Base-by-base conservation (phyloP, 768 basidiomycete species). In the Trametes gibbosa region DNA sequence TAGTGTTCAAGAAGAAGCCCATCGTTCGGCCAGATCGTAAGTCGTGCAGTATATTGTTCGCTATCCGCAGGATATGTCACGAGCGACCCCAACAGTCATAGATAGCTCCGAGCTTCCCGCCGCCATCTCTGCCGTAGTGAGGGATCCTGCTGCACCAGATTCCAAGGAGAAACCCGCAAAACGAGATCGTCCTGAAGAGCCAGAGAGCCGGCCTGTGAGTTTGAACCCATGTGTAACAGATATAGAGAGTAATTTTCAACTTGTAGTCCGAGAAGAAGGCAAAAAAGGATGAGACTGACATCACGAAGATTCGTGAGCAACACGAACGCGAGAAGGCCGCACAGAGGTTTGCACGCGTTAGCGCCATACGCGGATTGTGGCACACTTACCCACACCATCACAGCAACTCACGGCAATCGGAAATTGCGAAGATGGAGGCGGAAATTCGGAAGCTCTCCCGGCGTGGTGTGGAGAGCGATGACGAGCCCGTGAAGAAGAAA, bases 381-480 rank as follows among this genome's bases (percentile, higher is more conserved):
- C n/a, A n/a, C 21, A 27, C 32, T 32, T 10, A 34, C 34, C 34
- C 37, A 23, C 41, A 59, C 49, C 49, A 21, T 5, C 27, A 35
- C 58, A 93, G 89, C 52, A 78, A 79, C 34, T 73, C 81, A 12
- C 88, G 90, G 21, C 83, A 87, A 67, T 77, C 84, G 7, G 86
- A 94, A 70, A 91, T 97, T 50, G 87, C 86, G 65, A 87, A 82
- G 66, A 91, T 98, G 86, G 92, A 98, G 72, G 85, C 84, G 7
- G 90, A 93, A 45, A 89, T 98, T 55, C 87, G 91, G 24, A 87
- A 83, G 61, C 82, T 96, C 7, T 78, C 80, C 79, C 64, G 64
- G 19, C 61, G 66, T 21, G 64, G 49, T 19, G 63, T 37, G 42
- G 82, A 81, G 9, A 81, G 78, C 25, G 83, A 78, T 1, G 85